phyloP scores from a whole-genome alignment of 2,329 filamentous ascomycete genomes.

The Aspergillus ochraceoroseus region DNA sequence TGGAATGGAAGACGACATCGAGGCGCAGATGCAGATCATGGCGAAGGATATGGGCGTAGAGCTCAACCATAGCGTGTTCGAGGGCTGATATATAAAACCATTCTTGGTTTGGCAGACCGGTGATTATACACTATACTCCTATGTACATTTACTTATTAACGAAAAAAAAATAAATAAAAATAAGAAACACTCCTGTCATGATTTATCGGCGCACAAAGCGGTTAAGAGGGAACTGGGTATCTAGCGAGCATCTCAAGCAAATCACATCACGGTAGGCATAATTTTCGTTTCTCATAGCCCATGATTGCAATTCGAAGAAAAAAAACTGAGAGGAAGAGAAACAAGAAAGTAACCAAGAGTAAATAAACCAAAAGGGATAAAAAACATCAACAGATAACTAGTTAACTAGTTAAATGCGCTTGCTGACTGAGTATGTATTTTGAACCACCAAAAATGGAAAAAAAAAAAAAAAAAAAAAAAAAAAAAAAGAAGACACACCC shows the following conservation, averaged over 20 bases:
- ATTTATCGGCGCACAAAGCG: too few species aligned
- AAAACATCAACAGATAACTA: too few species aligned
- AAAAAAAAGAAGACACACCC: constrained; percentile 1
- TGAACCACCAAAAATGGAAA: too few species aligned
- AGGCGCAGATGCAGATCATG: constrained; percentile 78
- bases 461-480: constrained; percentile 10
- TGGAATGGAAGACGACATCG: constrained; percentile 93
- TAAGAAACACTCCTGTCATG: constrained; percentile 6
- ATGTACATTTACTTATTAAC: constrained; percentile 4
- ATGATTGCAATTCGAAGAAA: not conserved
- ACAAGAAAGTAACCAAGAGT: not conserved
- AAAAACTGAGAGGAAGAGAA: not conserved
- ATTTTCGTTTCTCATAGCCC: not conserved
- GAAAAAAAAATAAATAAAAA: not conserved
- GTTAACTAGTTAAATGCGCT: constrained; percentile 1
- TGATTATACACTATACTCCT: constrained; percentile 35
- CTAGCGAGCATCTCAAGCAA: too few species aligned
- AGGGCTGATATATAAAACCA: too few species aligned
- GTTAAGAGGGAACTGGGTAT: too few species aligned
- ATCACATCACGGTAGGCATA: too few species aligned
- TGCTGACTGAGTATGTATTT: constrained; percentile 4
- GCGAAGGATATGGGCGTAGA: constrained; percentile 90
- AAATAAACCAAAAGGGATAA: not conserved
- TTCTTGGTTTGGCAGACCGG: too few species aligned
- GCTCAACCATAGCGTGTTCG: constrained; percentile 81